A percentile compares a stretch with the other conserved stretches of the same genome.
Evolutionary conservation across 2,329 filamentous ascomycete species (phyloP).

Genomic region (Corinectria fuckeliana): DNA sequence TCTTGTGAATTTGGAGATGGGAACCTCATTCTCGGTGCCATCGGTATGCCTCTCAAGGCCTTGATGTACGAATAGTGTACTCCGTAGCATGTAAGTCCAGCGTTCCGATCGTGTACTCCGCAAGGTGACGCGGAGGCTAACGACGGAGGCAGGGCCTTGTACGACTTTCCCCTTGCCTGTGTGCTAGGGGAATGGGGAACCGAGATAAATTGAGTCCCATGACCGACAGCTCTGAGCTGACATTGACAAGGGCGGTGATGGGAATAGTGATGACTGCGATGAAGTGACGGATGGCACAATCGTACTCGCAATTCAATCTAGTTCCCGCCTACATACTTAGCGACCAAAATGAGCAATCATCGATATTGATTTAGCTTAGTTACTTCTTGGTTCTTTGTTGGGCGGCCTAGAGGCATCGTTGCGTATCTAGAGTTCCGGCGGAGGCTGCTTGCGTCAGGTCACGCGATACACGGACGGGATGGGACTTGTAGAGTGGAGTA

Average conservation of each 20-base stretch:
- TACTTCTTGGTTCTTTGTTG: neutral
- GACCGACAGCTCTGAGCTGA: slow-evolving; percentile 13
- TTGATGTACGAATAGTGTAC: neutral
- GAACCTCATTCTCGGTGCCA: neutral
- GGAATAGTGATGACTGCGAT: slow-evolving; percentile 10
- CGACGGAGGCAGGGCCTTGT: neutral
- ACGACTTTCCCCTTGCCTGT: neutral
- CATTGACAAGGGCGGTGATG: slow-evolving; percentile 9
- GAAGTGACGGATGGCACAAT: slow-evolving; percentile 9
- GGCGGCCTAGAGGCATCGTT: neutral
- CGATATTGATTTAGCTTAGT: neutral
- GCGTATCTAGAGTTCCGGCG: slow-evolving; percentile 27
- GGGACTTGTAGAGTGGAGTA: slow-evolving; percentile 25
- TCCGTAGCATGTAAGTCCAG: neutral
- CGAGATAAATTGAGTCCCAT: slow-evolving; percentile 26
- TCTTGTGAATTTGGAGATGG: neutral
- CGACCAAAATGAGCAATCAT: slow-evolving; percentile 1
- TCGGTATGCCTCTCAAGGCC: neutral
- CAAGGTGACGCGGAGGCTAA: neutral
- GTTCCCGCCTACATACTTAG: neutral
- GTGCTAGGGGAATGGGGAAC: slow-evolving; percentile 18
- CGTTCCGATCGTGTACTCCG: neutral
- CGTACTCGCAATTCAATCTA: neutral
- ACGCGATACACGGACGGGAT: slow-evolving; percentile 41
- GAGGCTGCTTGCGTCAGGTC: slow-evolving; percentile 42